Evolutionary conservation across 2,329 filamentous ascomycete genomes (phyloP), one percentile per base, ranked within the genome.

Genomic region (Knufia petricola): DNA sequence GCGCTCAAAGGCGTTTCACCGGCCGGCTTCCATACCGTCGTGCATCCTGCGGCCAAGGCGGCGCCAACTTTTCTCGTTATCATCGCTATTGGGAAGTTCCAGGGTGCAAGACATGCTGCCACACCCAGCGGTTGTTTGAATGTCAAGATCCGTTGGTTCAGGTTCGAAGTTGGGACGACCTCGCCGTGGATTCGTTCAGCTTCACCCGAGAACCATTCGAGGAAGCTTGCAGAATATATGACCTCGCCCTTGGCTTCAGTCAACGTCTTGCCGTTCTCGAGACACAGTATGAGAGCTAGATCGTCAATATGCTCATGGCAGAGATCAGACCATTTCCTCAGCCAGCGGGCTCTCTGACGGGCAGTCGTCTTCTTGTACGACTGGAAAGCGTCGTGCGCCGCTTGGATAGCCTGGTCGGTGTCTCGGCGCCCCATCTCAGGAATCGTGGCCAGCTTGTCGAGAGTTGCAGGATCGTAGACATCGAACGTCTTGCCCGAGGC

Each of bases 401-500:
- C 87, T 49, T 78, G 70, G 63, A 96, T 92, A 61, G 92, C 90
- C 41, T 74, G 74, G 61, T 88, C 77, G 36, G 85, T 84, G 63
- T 98, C 92, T 57, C 77, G 71, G 53, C 75, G 73, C 58, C 82
- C 77, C 74, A 92, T 92, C 62, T 96, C 70, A 54, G 92, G 88
- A 62, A 84, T 83, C 13, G 79, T 86, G 50, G 87, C 88, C 59
- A 96, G 88, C 28, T 85, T 67, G 57, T 84, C 77, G 57, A 85
- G 85, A 9, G 86, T 87, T 1, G 87, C 82, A 4, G 92, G 92
- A 65, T 98, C 87, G 20, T 50, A 50, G 52, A 96, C 86, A 64
- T 90, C 82, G 66, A 96, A 98, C 36, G 87, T 95, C 76, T 92
- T 82, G 63, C 88, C 87, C 0, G 87, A 94, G 62, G 80, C 79